Base-by-base conservation (phyloP, 352 stramenopile species). In the Pseudoperonospora humuli region DNA sequence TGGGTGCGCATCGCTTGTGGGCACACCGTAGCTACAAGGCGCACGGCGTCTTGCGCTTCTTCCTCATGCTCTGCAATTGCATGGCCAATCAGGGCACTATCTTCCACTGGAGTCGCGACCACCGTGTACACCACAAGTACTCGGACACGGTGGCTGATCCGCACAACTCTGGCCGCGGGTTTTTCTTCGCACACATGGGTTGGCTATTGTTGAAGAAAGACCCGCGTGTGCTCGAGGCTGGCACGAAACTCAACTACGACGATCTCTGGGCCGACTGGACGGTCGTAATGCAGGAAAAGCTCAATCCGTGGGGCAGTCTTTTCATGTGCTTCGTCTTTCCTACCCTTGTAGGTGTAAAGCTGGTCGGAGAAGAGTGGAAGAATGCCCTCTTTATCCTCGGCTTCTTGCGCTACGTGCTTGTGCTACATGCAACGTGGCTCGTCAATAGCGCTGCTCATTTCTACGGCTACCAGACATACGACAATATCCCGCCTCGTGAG, bases 111-210 rank as follows among this genome's bases (percentile, higher is more conserved):
- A 75, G 78, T 7, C 89, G 96, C 25, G 96, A 99, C 71, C 96
- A 99, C 76, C 88, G 96, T 42, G 95, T 98, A 21, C 96, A 99
- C 70, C 96, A 99, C 87, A 99, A 98, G 71, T 97, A 98, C 71
- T 97, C 89, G 40, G 95, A 99, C 67, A 98, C 93, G 11, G 68
- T 85, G 14, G 81, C 82, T 3, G 87, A 96, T 48, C 89, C 89
- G 34, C 96, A 99, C 76, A 86, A 98, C 68, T 97, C 96, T 7
- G 94, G 72, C 19, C 79, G 93, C n/a, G 96, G 96, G 32, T 98
- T 99, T 61, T 99, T 98, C 78, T 99, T 98, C 61, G 86, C 96
- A 7, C 96, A 99, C 75, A 97, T 99, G 78, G 96, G 96, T 40
- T 99, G 96, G 96, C 64, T 99, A 9, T 84, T 98, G 24, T 75